A percentile compares a stretch with the other conserved stretches of the same genome.
These are phyloP conservation scores for Phanerochaete sordida DNA, from an alignment of 768 basidiomycete species.

Conservation along the genomic window DNA sequence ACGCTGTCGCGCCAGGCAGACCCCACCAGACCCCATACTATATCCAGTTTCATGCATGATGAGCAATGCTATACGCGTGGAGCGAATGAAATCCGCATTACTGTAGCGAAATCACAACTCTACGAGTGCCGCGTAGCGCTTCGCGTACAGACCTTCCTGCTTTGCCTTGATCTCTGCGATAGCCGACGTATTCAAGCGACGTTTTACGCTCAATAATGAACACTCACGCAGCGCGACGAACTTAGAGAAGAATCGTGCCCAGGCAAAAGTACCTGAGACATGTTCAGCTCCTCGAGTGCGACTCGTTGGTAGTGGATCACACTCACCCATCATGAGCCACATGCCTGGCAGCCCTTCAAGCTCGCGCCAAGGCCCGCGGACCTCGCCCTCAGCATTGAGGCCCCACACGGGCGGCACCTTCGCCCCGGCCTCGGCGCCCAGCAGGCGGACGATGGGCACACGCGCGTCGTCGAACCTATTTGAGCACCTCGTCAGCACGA, in stretches of 20 bases:
- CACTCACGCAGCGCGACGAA: conserved; percentile 62
- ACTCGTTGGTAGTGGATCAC: too few species aligned
- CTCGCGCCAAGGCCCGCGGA: conserved; percentile 47
- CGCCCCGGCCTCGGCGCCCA: conserved; percentile 41
- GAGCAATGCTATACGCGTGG: too few species aligned
- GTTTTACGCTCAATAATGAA: too few species aligned
- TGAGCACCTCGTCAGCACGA: not conserved
- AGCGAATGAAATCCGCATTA: too few species aligned
- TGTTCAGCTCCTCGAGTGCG: too few species aligned
- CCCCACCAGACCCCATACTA: too few species aligned
- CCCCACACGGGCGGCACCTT: conserved; percentile 58
- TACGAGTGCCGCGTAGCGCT: conserved; percentile 17
- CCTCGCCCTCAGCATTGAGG: conserved; percentile 60
- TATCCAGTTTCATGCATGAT: too few species aligned
- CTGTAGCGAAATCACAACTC: too few species aligned
- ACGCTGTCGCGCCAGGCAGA: too few species aligned
- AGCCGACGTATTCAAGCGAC: not conserved
- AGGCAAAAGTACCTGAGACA: conserved; percentile 42
- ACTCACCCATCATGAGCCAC: conserved; percentile 58
- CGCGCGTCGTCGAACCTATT: conserved; percentile 13
- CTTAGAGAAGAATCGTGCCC: conserved; percentile 65
- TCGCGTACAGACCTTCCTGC: conserved; percentile 42
- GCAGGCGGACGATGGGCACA: conserved; percentile 25
- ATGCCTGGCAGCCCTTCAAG: conserved; percentile 50
- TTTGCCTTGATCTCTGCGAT: conserved; percentile 68